Conservation (phyloP, 1,139 yeast genomes). For the Saccharomyces hybrid region DNA sequence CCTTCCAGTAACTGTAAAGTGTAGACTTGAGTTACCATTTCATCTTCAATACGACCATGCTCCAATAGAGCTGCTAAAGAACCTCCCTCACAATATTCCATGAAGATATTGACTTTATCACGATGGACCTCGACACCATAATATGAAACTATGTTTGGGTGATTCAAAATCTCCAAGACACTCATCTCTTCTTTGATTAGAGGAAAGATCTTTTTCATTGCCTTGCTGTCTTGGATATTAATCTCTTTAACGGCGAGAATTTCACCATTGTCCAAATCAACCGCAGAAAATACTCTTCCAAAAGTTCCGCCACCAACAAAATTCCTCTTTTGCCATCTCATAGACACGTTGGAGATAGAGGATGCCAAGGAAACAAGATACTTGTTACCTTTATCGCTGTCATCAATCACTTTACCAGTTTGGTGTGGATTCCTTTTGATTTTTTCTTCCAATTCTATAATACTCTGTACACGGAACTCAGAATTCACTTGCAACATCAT, state of each 20-base stretch:
- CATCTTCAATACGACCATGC: conserved; percentile 94
- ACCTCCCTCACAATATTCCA: conserved; percentile 98
- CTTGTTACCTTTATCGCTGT: conserved; percentile 78
- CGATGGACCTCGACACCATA: conserved; percentile 96
- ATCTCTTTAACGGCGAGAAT: conserved; percentile 96
- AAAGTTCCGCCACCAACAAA: conserved; percentile 94
- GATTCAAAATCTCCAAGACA: conserved; percentile 86
- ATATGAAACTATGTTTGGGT: conserved; percentile 93
- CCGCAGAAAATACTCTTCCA: conserved; percentile 89
- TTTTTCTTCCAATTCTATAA: conserved; percentile 28
- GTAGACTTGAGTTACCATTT: conserved; percentile 83
- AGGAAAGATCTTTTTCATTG: conserved; percentile 78
- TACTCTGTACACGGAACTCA: conserved; percentile 32
- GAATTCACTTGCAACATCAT: conserved; percentile 32
- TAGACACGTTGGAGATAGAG: conserved; percentile 81
- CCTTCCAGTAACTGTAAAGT: conserved; percentile 93
- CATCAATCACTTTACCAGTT: conserved; percentile 86
- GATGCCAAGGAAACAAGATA: conserved; percentile 81
- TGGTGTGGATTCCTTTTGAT: conserved; percentile 31
- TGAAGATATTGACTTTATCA: conserved; percentile 87
- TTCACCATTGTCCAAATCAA: conserved; percentile 89
- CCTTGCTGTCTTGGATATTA: conserved; percentile 79
- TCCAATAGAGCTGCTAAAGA: conserved; percentile 75
- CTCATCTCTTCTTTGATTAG: conserved; percentile 94
- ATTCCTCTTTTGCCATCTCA: conserved; percentile 95